Evolutionary conservation across 768 basidiomycete genomes (phyloP), one percentile per base, ranked within the genome.

Genomic region (Rhodosporidiobolus odoratus): DNA sequence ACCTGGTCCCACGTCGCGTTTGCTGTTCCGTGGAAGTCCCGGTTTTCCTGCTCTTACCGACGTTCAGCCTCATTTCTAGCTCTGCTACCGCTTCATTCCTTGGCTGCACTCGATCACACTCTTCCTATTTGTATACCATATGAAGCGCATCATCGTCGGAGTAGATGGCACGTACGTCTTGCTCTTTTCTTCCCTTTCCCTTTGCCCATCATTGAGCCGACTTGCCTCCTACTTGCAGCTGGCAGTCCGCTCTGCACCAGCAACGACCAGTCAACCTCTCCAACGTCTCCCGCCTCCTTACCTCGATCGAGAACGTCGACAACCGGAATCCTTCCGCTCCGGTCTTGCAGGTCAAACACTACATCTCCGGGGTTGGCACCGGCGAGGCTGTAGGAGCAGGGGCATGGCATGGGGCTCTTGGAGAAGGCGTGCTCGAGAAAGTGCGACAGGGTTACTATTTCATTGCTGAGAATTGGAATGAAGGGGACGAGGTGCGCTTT

Each of bases 371-470:
- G 6, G 25, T 47, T 2, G 69, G 69, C 0, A 70, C 63, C 21
- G 69, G 69, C 1, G 27, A 65, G 23, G 59, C 57, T 16, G 1
- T 63, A 2, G 40, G 17, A 4, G 35, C 10, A 34, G 68, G n/a
- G 40, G 32, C 30, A 13, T 30, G 10, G 34, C 62, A 41, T 12
- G 58, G 52, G 1, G 62, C 58, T 2, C 19, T 59, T n/a, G 62
- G 62, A 5, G 34, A n/a, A 0, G 68, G 68, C 13, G 9, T 43
- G 15, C 58, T 54, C 2, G 58, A 59, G 27, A 59, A 69, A 34
- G 66, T 72, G 25, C 47, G 69, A 6, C 70, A 74, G 48, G 68
- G 57, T 17, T 75, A 75, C 50, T 63, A 58, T 25, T 76, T 69
- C 54, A 37, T 76, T 27, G 58, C 68, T 13, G 50, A 60, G 30